These are phyloP conservation scores for Ceratocystis destructans DNA, from an alignment of 2,329 filamentous ascomycete species.

Conservation along the genomic window DNA sequence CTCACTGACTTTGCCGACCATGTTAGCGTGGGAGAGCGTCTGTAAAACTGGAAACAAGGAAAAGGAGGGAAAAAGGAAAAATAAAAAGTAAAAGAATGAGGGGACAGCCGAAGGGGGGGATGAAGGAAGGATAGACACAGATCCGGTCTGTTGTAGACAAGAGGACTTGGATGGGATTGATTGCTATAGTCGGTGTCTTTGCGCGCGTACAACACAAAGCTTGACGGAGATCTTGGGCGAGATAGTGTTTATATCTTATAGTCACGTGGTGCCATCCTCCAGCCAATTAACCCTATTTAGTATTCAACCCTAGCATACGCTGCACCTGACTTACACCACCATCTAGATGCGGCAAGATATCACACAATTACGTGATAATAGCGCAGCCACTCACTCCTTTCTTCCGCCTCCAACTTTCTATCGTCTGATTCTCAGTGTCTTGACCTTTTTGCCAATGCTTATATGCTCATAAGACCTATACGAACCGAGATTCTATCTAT, in stretches of 20 bases:
- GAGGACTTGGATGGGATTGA: not conserved
- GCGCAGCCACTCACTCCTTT: not conserved
- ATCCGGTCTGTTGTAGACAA: too few relatives aligned
- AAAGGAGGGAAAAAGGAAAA: not conserved
- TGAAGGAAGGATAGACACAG: too few relatives aligned
- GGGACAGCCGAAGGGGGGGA: too few relatives aligned
- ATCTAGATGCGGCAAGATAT: not conserved
- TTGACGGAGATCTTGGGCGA: not conserved
- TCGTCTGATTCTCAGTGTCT: not conserved
- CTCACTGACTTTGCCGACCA: slow-evolving; percentile 54
- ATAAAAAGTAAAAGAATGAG: not conserved
- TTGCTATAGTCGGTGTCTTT: not conserved
- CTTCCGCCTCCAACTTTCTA: not conserved
- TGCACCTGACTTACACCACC: not conserved
- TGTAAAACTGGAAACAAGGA: not conserved
- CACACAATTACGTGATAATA: not conserved
- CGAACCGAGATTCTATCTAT: not conserved
- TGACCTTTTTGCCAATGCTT: not conserved
- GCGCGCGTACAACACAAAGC: not conserved
- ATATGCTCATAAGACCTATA: not conserved
- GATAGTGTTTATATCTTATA: not conserved
- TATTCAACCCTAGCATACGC: not conserved
- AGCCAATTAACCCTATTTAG: not conserved
- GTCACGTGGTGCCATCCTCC: not conserved
- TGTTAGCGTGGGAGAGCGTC: slow-evolving; percentile 24